A percentile compares a stretch with the other conserved stretches of the same genome.
Conservation (phyloP, 805 yeast genomes). For the Pichia scutulata region DNA sequence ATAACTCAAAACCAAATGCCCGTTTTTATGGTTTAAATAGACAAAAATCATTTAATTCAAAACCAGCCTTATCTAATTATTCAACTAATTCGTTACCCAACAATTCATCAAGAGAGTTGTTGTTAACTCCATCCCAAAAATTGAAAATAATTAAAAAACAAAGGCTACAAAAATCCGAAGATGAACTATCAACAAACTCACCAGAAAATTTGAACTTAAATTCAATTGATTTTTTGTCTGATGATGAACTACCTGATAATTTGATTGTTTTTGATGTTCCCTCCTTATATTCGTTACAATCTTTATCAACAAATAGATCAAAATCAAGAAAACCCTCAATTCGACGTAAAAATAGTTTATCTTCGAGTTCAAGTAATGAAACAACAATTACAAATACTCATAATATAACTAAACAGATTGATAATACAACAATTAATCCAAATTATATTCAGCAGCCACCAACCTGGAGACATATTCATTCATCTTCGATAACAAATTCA, state of each 20-base stretch:
- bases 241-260: constrained; percentile 47
- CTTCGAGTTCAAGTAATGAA: background rate
- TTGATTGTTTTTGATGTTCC: constrained; percentile 58
- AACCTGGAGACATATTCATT: background rate
- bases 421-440: background rate
- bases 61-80: background rate
- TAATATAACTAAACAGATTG: constrained; percentile 8
- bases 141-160: constrained; percentile 19
- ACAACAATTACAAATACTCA: constrained; percentile 5
- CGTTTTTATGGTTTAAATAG: background rate
- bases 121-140: constrained; percentile 24
- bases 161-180: constrained; percentile 3
- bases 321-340: constrained; percentile 7
- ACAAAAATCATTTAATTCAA: background rate
- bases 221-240: constrained; percentile 34
- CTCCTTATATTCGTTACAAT: constrained; percentile 44
- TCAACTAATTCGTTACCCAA: constrained; percentile 2
- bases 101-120: constrained; percentile 5
- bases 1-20: background rate
- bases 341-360: constrained; percentile 7
- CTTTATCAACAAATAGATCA: constrained; percentile 26
- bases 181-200: constrained; percentile 8
- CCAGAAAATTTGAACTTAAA: constrained; percentile 16
- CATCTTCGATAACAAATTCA: background rate
- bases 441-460: background rate